Base-by-base conservation (phyloP, 345 rosid species). In the Garcia nutans region DNA sequence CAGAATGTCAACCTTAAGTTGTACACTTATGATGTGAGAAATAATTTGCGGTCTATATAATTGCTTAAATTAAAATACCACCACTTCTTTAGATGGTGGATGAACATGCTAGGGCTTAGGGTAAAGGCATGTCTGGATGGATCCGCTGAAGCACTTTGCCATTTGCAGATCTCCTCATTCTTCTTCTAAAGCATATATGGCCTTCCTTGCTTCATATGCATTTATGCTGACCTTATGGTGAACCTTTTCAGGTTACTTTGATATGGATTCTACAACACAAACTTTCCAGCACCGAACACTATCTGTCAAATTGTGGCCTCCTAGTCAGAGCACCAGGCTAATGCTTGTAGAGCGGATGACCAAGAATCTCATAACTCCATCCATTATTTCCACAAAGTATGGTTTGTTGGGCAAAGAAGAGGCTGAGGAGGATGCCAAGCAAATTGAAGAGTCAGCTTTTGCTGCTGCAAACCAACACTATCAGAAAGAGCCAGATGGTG, bases 401-500 rank as follows among this genome's bases (percentile, higher is more conserved):
- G 99, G 99, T 49, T 77, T 84, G 78, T 83, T 93, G 82, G 80
- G 87, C 85, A 81, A 31, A 15, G 96, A 91, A 56, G 94, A 95
- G 67, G 99, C 99, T 68, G 85, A 65, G 76, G 97, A 89, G 56
- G 85, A 83, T 79, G 97, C 97, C 1, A 87, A 84, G 72, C 77
- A 84, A 74, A 95, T 95, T 60, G 99, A 95, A 76, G 89, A 91
- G 68, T 7, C 76, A 55, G 93, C 94, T 60, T 95, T 89, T 68
- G 67, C 78, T 52, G 78, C 84, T 22, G 93, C 97, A 15, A 82
- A 86, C 77, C 90, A 85, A 70, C 97, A 90, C 80, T 89, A 89
- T 75, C 97, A 90, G 79, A 90, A 87, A 70, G 94, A 95, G 70
- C 99, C 96, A 44, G 99, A 95, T 71, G 99, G 97, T 70, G 97